Base-by-base conservation (phyloP, 2,329 filamentous ascomycete species). In the Arthrobotrys megalospora region DNA sequence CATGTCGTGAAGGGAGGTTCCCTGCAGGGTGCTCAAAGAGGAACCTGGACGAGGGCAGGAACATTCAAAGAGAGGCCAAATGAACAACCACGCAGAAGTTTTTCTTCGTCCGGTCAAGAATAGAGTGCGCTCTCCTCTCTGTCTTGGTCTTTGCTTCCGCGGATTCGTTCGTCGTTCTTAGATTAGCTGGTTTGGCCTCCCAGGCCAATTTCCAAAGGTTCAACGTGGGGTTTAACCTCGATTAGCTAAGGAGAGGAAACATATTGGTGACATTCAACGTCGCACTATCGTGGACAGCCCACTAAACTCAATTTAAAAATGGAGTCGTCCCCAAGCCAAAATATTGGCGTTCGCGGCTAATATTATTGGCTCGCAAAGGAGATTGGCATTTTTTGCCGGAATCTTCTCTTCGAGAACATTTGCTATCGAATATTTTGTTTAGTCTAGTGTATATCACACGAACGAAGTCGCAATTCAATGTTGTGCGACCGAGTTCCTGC, bases 201-300 rank as follows among this genome's bases (percentile, higher is more conserved):
- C 45, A 77, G 24, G 41, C 50, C 60, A 77, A 77, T 77, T 71
- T 77, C 73, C 73, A 71, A 48, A 71, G 45, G 24, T 47, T 48
- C 45, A 71, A 55, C 73, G 73, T 71, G 73, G 73, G 72, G 72
- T 70, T 62, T 38, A 34, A 21, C 38, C 41, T 64, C 60, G 58
- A 58, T 55, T 41, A 47, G 52, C 55, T 67, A 60, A 65, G 71
- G 64, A 58, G 28, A 65, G 58, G 73, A 77, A 77, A 77, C 73
- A 53, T 64, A 71, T 77, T 70, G 73, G 73, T 71, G 66, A 77
- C 73, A 62, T 63, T 67, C 60, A 71, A 65, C 66, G 66, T 77
- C 73, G 66, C 73, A 77, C 73, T 77, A 70, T 65, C 24, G 45
- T 53, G 41, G 48, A 21, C 14, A 47, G n/a, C 45, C 41, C 71